Percentiles rank a stretch among this genome's conserved stretches.
phyloP scores from a whole-genome alignment of 2,329 filamentous ascomycete species.

The Ophiosphaerella narmari region DNA sequence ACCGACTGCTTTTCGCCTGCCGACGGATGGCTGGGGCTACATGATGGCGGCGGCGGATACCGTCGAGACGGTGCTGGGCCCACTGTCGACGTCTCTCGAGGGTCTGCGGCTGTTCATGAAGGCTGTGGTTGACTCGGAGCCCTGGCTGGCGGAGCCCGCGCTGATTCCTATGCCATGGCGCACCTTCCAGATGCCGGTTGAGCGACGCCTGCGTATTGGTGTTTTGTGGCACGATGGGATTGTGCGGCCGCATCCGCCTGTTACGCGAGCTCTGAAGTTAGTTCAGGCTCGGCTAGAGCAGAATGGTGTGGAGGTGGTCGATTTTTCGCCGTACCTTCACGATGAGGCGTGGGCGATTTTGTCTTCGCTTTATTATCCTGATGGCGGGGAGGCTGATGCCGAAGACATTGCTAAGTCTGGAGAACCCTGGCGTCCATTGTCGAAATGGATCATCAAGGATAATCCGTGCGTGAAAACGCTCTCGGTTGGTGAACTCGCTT shows the following conservation, averaged over 20 bases:
- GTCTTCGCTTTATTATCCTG: constrained; percentile 54
- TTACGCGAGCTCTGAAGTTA: constrained; percentile 60
- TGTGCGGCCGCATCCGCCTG: constrained; percentile 68
- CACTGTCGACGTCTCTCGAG: constrained; percentile 58
- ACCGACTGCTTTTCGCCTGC: constrained; percentile 54
- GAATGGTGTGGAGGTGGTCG: constrained; percentile 57
- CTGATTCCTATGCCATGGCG: constrained; percentile 64
- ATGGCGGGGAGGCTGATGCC: constrained; percentile 62
- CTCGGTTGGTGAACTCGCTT: constrained; percentile 50
- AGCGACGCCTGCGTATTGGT: constrained; percentile 56
- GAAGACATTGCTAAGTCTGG: constrained; percentile 57
- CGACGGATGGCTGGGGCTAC: constrained; percentile 48
- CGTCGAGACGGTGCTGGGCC: constrained; percentile 58
- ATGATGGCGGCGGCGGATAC: constrained; percentile 52
- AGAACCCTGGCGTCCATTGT: constrained; percentile 64
- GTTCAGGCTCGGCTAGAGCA: constrained; percentile 51
- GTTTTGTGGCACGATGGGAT: constrained; percentile 69
- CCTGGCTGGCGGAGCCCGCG: constrained; percentile 63
- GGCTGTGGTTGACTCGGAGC: constrained; percentile 56
- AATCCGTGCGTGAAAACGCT: constrained; percentile 55
- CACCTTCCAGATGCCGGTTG: constrained; percentile 28
- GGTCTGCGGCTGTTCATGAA: constrained; percentile 61
- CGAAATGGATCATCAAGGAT: constrained; percentile 62
- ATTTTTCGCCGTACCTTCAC: constrained; percentile 57
- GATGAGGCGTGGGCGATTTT: constrained; percentile 55